phyloP scores from a whole-genome alignment of 108 stramenopile species.

The Nannochloropsis oceanica region DNA sequence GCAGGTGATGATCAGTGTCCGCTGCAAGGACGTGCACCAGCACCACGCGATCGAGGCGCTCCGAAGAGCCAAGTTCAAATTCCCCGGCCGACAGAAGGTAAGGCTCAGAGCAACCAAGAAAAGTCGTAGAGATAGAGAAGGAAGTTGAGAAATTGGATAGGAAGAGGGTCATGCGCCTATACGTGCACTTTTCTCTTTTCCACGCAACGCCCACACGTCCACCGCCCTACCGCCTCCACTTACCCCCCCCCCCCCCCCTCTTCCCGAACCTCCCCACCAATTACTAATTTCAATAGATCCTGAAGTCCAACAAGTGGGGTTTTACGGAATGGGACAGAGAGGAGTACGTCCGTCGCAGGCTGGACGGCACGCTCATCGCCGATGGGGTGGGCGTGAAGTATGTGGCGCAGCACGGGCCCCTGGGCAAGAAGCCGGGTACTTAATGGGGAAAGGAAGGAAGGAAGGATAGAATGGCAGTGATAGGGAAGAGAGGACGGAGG shows the following conservation, averaged over 20 bases:
- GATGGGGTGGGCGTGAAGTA: conserved; percentile 45
- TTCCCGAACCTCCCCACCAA: not conserved
- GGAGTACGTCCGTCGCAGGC: conserved; percentile 80
- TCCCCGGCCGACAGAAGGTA: conserved; percentile 94
- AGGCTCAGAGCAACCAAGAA: not conserved
- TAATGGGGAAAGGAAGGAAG: not conserved
- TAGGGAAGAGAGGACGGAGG: not conserved
- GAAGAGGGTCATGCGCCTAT: not conserved
- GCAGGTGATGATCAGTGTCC: conserved; percentile 76
- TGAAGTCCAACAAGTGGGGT: conserved; percentile 98
- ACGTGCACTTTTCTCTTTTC: not conserved
- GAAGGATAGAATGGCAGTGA: not conserved
- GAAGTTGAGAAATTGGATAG: not conserved
- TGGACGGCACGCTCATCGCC: conserved; percentile 63
- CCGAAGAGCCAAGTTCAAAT: conserved; percentile 99
- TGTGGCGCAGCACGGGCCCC: conserved; percentile 38
- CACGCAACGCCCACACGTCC: not conserved
- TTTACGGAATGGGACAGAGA: conserved; percentile 93
- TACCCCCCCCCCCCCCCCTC: not conserved
- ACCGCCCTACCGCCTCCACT: not conserved
- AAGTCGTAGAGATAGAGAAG: not conserved
- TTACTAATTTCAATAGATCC: conserved; percentile 41
- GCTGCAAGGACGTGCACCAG: conserved; percentile 77
- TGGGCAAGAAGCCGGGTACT: not conserved
- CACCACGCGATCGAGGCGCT: conserved; percentile 91